phyloP scores from a whole-genome alignment of 495 filamentous ascomycete species.

The Neurospora tetraspora region DNA sequence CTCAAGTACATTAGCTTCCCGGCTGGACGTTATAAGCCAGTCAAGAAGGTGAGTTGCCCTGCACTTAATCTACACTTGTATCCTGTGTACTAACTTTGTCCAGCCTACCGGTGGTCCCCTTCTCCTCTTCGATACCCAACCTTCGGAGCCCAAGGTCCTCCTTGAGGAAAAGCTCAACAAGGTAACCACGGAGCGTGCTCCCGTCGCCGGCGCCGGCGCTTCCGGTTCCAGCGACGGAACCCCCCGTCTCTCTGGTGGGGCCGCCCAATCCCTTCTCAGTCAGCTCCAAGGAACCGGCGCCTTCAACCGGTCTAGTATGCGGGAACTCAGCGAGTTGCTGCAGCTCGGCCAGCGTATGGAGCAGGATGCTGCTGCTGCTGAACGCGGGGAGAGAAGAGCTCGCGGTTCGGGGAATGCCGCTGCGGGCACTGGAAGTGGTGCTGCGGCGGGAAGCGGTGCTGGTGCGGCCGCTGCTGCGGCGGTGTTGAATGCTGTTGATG shows the following conservation, averaged over 20 bases:
- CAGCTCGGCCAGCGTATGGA: constrained; percentile 5
- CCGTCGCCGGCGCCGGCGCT: constrained; percentile 27
- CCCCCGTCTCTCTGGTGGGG: constrained; percentile 6
- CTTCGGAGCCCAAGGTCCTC: constrained; percentile 63
- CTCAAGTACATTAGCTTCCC: constrained; percentile 92
- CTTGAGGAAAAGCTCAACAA: constrained; percentile 85
- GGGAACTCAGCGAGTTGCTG: constrained; percentile 30
- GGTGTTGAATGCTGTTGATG: constrained; percentile 72
- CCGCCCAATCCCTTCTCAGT: constrained; percentile 8
- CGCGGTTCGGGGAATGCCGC: constrained; percentile 1
- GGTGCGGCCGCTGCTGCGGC: constrained; percentile 69
- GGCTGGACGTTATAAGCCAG: constrained; percentile 78
- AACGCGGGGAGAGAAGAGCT: neutral
- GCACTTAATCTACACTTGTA: constrained; percentile 2
- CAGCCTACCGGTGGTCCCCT: constrained; percentile 92
- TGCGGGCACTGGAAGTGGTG: neutral
- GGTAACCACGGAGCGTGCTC: constrained; percentile 54
- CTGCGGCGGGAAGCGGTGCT: constrained; percentile 15
- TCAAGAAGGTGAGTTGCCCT: constrained; percentile 69
- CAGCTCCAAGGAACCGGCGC: constrained; percentile 4
- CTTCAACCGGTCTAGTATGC: constrained; percentile 2
- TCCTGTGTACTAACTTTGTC: constrained; percentile 31
- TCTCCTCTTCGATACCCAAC: constrained; percentile 75
- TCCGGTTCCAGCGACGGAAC: constrained; percentile 7
- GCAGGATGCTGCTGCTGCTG: constrained; percentile 1